Base-by-base conservation (phyloP, 305 asterid species). In the Nicotiana rustica region DNA sequence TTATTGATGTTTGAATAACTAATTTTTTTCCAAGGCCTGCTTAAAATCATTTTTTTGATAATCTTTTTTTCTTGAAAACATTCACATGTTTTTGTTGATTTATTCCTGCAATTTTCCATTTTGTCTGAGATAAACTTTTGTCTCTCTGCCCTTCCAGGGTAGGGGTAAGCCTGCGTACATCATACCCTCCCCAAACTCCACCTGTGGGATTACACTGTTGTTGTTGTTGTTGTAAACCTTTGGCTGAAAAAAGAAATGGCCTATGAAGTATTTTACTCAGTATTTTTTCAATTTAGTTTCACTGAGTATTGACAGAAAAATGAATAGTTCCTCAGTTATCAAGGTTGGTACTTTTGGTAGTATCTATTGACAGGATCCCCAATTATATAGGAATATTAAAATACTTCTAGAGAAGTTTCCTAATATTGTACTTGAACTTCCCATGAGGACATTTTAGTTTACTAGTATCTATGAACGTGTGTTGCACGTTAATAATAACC, bases 401-500 rank as follows among this genome's bases (percentile, higher is more conserved):
- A 21, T 47, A 21, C 38, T 71, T 49, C 41, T 21, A 47, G 79
- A 73, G 79, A 73, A 73, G 41, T 3, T 47, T 21, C 62, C 19
- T 47, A 47, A 21, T 21, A 47, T 5, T 71, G 79, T 13, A 21
- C 41, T 49, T 21, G 62, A 0, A 21, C 62, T 49, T 49, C 3
- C 21, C 41, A 3, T 21, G 62, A 47, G 25, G 41, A 70, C 25
- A 70, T 70, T 84, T 85, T 81, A 70, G 19, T 77, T 87, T 49
- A 25, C 25, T 25, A 25, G 25, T 25, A 25, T 25, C 25, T 25
- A 25, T 25, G 25, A 25, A 25, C 25, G 25, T 25, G 25, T 25
- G 25, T 25, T 25, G 25, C 25, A 25, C 25, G 25, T 25, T 25
- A 25, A 25, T 25, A 25, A 25, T 25, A 25, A 25, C 25, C 25